Percentiles rank a stretch among this genome's conserved stretches.
Conservation (phyloP, 2,329 filamentous ascomycete species). For the Epichloe gansuensis region DNA sequence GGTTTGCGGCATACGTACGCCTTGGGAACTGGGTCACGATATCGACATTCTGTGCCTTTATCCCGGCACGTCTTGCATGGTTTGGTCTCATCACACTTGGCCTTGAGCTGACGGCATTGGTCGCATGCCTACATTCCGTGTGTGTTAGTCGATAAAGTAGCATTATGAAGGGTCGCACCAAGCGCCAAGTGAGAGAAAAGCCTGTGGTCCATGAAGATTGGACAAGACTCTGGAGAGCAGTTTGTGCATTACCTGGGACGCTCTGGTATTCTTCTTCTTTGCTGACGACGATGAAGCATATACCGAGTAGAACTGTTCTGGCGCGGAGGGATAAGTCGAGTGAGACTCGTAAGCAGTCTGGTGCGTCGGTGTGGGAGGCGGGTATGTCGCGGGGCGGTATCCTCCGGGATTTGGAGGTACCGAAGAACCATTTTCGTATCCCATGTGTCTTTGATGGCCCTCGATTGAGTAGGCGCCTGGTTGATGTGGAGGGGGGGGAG, state of each 20-base stretch:
- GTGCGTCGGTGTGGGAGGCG: constrained; percentile 28
- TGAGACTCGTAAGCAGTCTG: constrained; percentile 26
- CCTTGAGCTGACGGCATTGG: constrained; percentile 74
- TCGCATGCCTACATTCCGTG: constrained; percentile 60
- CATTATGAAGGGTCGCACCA: no score
- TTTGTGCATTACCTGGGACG: constrained; percentile 39
- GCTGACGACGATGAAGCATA: constrained; percentile 29
- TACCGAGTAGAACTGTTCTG: constrained; percentile 26
- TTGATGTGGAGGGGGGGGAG: constrained; percentile 14
- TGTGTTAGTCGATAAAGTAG: no score
- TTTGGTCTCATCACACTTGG: constrained; percentile 79
- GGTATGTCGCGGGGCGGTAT: constrained; percentile 29
- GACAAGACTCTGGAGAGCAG: not conserved
- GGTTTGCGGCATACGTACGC: constrained; percentile 43
- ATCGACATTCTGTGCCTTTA: constrained; percentile 71
- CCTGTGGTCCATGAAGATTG: not conserved
- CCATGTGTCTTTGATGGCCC: constrained; percentile 38
- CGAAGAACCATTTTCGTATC: constrained; percentile 34
- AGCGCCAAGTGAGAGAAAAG: not conserved
- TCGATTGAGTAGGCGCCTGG: constrained; percentile 27
- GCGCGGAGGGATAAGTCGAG: constrained; percentile 17
- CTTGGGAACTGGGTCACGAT: constrained; percentile 80
- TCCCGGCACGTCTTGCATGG: constrained; percentile 82
- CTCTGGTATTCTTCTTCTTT: constrained; percentile 52
- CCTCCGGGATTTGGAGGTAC: constrained; percentile 31